Conservation (phyloP, 768 basidiomycete genomes). For the Macrocybe gigantea region DNA sequence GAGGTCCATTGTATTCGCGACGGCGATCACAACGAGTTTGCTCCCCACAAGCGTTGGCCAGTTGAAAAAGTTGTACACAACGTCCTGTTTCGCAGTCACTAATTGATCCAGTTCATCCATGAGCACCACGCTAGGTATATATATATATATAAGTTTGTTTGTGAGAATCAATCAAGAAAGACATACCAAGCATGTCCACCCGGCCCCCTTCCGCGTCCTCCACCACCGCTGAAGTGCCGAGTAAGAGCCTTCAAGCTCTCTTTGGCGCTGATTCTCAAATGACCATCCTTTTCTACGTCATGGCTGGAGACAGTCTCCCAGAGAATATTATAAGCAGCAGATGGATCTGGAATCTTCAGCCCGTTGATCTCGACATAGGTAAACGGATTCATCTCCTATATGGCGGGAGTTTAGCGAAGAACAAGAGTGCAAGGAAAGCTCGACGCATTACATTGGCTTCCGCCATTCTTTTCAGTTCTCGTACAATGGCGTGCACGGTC, state of each 20-base stretch:
- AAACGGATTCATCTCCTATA: constrained; percentile 88
- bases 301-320: constrained; percentile 93
- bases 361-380: constrained; percentile 98
- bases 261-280: constrained; percentile 65
- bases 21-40: constrained; percentile 90
- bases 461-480: constrained; percentile 87
- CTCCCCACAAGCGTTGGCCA: constrained; percentile 92
- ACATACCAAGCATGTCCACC: constrained; percentile 84
- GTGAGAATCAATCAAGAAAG: not conserved
- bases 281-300: constrained; percentile 54
- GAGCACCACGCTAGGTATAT: constrained; percentile 70
- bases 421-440: not conserved
- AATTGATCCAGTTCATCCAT: constrained; percentile 99
- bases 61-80: constrained; percentile 99
- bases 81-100: constrained; percentile 93
- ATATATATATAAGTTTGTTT: constrained; percentile 1
- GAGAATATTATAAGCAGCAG: constrained; percentile 85
- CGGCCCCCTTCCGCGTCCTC: constrained; percentile 50
- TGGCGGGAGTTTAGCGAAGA: not conserved
- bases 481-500: constrained; percentile 89
- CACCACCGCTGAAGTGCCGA: constrained; percentile 66
- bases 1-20: constrained; percentile 97
- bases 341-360: constrained; percentile 85
- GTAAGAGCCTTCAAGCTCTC: constrained; percentile 79
- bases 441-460: constrained; percentile 54